phyloP scores from a whole-genome alignment of 306 rosid species.

The Phaseolus lunatus region DNA sequence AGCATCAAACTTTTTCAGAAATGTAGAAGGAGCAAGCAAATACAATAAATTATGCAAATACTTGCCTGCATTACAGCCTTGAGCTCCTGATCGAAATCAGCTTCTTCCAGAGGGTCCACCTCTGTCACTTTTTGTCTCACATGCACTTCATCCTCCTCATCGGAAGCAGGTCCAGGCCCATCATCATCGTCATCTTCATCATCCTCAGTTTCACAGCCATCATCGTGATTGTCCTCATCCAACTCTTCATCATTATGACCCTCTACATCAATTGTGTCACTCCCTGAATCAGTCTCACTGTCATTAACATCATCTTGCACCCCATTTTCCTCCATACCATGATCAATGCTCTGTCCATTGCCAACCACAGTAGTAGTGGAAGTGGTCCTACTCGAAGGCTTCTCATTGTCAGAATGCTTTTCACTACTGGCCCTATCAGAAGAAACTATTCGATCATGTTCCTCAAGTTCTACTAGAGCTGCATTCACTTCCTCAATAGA shows the following conservation, averaged over 20 bases:
- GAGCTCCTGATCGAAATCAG: constrained; percentile 88
- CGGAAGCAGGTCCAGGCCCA: constrained; percentile 83
- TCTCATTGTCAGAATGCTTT: constrained; percentile 76
- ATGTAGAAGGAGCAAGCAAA: constrained; percentile 29
- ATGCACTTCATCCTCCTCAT: constrained; percentile 95
- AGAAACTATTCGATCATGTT: constrained; percentile 67
- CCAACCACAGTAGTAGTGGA: constrained; percentile 51
- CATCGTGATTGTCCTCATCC: constrained; percentile 85
- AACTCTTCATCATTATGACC: constrained; percentile 84
- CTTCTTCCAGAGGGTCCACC: constrained; percentile 95
- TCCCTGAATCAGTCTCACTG: constrained; percentile 87
- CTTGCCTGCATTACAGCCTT: constrained; percentile 93
- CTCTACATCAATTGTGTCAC: constrained; percentile 75
- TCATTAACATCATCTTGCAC: constrained; percentile 70
- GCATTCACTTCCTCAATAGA: constrained; percentile 87
- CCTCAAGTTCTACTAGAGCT: constrained; percentile 89
- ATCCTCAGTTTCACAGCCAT: constrained; percentile 83
- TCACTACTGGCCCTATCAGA: constrained; percentile 74
- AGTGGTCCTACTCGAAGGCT: constrained; percentile 59
- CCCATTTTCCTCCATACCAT: constrained; percentile 76
- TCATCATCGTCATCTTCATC: constrained; percentile 80
- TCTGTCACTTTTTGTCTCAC: constrained; percentile 86
- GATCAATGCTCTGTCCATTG: constrained; percentile 66
- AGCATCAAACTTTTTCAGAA: constrained; percentile 11
- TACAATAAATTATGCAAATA: constrained; percentile 40